These are phyloP conservation scores for Trichoderma atrobrunneum DNA, from an alignment of 2,329 filamentous ascomycete genomes.

Conservation along the genomic window DNA sequence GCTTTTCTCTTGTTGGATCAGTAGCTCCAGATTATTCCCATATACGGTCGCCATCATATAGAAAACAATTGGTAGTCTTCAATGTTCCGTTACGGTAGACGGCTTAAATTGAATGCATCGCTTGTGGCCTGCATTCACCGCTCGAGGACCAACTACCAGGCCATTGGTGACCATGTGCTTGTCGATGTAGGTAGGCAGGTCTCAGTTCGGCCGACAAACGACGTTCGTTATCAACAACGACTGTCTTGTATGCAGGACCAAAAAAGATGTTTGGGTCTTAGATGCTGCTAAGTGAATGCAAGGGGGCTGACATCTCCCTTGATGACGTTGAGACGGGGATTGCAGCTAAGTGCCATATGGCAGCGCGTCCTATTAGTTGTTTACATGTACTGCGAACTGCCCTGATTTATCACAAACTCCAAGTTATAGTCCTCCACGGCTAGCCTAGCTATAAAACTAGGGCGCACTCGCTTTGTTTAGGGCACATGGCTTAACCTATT, in stretches of 20 bases:
- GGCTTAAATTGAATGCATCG: background rate
- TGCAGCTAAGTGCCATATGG: background rate
- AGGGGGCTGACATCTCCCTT: background rate
- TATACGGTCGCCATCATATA: background rate
- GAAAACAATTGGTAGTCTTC: background rate
- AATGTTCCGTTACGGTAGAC: background rate
- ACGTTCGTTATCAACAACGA: background rate
- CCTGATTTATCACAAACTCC: background rate
- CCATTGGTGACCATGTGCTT: background rate
- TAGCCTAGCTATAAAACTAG: background rate
- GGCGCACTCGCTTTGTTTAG: background rate
- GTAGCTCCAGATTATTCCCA: background rate
- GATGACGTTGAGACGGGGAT: background rate
- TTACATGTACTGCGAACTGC: too few species aligned
- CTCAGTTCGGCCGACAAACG: background rate
- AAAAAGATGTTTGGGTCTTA: background rate
- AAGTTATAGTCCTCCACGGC: background rate
- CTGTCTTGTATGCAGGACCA: background rate
- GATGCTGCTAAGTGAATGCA: background rate
- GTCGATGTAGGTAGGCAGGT: background rate
- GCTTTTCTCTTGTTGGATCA: background rate
- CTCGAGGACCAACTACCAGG: background rate
- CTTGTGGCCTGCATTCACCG: background rate
- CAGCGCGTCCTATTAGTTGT: background rate
- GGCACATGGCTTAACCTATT: background rate